These are phyloP conservation scores for Amphicarpaea edgeworthii DNA, from an alignment of 306 rosid genomes.

Conservation along the genomic window DNA sequence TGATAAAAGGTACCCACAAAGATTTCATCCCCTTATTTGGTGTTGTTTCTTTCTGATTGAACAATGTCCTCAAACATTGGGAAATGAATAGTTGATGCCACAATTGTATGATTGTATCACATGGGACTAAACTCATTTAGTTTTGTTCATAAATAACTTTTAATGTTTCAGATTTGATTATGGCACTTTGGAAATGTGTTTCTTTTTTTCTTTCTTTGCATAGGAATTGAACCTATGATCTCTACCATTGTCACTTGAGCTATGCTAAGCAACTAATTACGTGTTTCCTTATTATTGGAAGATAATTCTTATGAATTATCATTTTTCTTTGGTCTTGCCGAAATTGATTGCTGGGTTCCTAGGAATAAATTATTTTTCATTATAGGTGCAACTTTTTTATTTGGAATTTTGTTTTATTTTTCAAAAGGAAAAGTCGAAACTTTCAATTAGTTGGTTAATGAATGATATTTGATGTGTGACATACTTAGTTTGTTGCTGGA, in stretches of 20 bases:
- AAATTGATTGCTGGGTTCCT: slow-evolving; percentile 9
- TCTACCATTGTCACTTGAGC: neutral
- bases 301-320: slow-evolving; percentile 2
- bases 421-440: slow-evolving; percentile 17
- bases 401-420: neutral
- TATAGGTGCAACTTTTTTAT: slow-evolving; percentile 11
- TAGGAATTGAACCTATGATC: slow-evolving; percentile 27
- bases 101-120: slow-evolving; percentile 14
- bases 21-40: slow-evolving; percentile 13
- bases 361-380: slow-evolving; percentile 1
- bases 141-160: neutral
- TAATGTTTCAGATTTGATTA: slow-evolving; percentile 22
- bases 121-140: slow-evolving; percentile 18
- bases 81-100: slow-evolving; percentile 31
- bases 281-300: slow-evolving; percentile 16
- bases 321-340: slow-evolving; percentile 16
- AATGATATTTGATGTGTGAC: slow-evolving; percentile 1
- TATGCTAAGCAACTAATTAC: slow-evolving; percentile 11
- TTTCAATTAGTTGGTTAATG: slow-evolving; percentile 12
- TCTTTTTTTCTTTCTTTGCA: neutral
- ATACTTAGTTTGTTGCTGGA: slow-evolving; percentile 12
- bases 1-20: slow-evolving; percentile 70
- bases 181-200: slow-evolving; percentile 4
- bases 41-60: slow-evolving; percentile 34
- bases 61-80: slow-evolving; percentile 27